phyloP scores from a whole-genome alignment of 176 grass and related monocot genomes.

The Dendrocalamus sinicus region DNA sequence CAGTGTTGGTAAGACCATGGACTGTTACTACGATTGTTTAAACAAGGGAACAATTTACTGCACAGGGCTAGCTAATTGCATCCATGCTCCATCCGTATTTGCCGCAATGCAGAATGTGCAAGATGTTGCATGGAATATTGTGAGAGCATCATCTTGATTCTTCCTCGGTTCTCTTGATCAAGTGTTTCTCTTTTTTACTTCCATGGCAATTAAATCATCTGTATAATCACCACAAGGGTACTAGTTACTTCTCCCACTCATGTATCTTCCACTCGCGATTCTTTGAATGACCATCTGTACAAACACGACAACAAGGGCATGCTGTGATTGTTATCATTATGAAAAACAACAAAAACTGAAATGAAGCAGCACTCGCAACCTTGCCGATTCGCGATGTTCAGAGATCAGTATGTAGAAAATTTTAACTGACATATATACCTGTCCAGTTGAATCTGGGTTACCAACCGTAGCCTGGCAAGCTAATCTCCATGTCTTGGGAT shows the following conservation, averaged over 20 bases:
- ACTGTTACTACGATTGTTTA: neutral
- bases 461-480: conserved; percentile 88
- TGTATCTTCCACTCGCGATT: conserved; percentile 91
- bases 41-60: conserved; percentile 1
- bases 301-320: neutral
- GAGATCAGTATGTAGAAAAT: neutral
- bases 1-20: neutral
- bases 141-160: neutral
- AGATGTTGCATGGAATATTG: neutral
- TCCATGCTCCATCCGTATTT: neutral
- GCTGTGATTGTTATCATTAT: neutral
- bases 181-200: neutral
- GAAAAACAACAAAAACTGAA: neutral
- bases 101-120: too few species aligned
- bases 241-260: conserved; percentile 63
- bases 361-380: neutral
- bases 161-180: conserved; percentile 14
- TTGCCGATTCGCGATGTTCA: neutral
- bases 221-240: neutral
- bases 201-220: neutral
- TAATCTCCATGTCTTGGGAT: conserved; percentile 91
- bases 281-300: conserved; percentile 86
- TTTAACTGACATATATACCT: conserved; percentile 40
- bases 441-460: conserved; percentile 78
- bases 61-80: neutral